Percentiles rank a stretch among this genome's conserved stretches.
Evolutionary conservation across 345 rosid species (phyloP).

Genomic region (Ceriops decandra): DNA sequence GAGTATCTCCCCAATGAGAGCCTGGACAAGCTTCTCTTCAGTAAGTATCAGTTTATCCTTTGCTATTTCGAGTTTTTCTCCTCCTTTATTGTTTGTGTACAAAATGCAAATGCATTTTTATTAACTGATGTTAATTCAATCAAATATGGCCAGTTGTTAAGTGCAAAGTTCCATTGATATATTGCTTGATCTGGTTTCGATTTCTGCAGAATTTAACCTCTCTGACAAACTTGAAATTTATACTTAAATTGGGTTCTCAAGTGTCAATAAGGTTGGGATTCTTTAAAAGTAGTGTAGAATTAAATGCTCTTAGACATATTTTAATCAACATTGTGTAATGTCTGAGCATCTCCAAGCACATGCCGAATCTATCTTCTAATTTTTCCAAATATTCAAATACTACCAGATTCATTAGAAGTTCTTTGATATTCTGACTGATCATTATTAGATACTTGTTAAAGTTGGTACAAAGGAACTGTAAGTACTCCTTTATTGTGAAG

Average conservation of each 20-base stretch:
- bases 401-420: background rate
- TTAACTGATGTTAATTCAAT: background rate
- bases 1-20: slow-evolving; percentile 82
- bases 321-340: background rate
- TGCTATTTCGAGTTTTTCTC: background rate
- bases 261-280: background rate
- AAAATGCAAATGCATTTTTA: too few relatives aligned
- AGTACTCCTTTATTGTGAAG: too few relatives aligned
- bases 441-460: background rate
- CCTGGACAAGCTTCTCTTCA: slow-evolving; percentile 90
- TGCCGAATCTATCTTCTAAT: background rate
- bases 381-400: background rate
- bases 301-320: background rate
- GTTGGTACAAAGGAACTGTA: too few relatives aligned
- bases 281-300: background rate
- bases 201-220: background rate
- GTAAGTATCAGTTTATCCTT: slow-evolving; percentile 43
- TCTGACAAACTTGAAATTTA: background rate
- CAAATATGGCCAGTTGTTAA: background rate
- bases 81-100: background rate
- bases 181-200: background rate
- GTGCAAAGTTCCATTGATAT: background rate
- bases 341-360: background rate
- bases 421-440: background rate
- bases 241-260: background rate